Base-by-base conservation (phyloP, 1,284 basidiomycete species). In the Coniferiporia weirii region DNA sequence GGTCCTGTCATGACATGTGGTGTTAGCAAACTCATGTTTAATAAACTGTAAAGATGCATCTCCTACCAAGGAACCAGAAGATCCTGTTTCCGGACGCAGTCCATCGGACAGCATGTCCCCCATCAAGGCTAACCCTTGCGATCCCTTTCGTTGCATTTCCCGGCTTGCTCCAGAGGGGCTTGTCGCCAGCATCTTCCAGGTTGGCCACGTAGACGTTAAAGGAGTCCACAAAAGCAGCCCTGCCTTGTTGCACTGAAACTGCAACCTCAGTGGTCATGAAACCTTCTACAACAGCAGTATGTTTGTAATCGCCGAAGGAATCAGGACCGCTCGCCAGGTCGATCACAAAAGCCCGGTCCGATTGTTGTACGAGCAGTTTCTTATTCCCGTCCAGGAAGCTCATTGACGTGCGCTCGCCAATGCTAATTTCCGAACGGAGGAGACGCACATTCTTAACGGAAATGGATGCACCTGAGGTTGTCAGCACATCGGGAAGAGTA, bases 11-110 rank as follows among this genome's bases (percentile, higher is more conserved):
- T 56, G 55, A 2, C 15, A 52, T 2, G 27, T 38, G 19, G 35
- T 34, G 57, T 40, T 44, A n/a, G 44, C 52, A 15, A 15, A 7
- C 34, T 15, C 22, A n/a, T 48, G 2, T 12, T 17, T 5, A 19
- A 34, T 17, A 20, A 56, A 12, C 57, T 46, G 19, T 44, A 40
- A 56, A 9, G 15, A 7, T 49, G 10, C 10, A 68, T 75, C 27
- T 27, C 27, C 27, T 54, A 86, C 86, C 87, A 22, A 89, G 75
- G 69, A 89, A 79, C 87, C 87, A 89, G 62, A 87, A 85, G 34
- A 89, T 57, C 45, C 72, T 82, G 56, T 75, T 79, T 12, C 86
- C 86, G 66, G 88, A 82, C 15, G 77, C 67, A 56, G 79, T 83
- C 73, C 81, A 84, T 1, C 79, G 75, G 40, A 89, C 66, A 68